phyloP scores from a whole-genome alignment of 2,329 filamentous ascomycete genomes.

The Cercospora sp. region DNA sequence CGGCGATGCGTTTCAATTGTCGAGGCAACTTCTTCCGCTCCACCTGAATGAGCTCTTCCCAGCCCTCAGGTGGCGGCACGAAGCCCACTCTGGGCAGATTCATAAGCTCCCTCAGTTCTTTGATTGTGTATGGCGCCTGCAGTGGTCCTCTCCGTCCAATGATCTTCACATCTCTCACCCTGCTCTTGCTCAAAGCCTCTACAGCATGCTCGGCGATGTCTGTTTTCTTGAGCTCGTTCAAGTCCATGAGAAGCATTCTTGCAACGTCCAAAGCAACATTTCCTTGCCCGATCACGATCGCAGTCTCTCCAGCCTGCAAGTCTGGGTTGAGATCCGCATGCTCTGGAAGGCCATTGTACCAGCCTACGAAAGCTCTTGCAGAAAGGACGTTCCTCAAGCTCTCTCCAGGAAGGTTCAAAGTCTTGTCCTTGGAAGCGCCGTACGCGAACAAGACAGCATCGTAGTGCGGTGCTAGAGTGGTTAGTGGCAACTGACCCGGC shows the following conservation, averaged over 20 bases:
- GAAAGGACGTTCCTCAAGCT: slow-evolving; percentile 76
- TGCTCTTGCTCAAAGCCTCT: slow-evolving; percentile 69
- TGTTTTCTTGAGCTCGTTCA: slow-evolving; percentile 73
- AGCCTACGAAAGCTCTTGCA: slow-evolving; percentile 90
- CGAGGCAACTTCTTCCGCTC: slow-evolving; percentile 69
- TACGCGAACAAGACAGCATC: slow-evolving; percentile 92
- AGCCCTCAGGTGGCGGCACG: slow-evolving; percentile 51
- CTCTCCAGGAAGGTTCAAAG: slow-evolving; percentile 78
- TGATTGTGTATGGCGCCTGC: slow-evolving; percentile 93
- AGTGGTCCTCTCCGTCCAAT: slow-evolving; percentile 80
- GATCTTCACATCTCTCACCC: slow-evolving; percentile 77
- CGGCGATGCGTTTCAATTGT: slow-evolving; percentile 73
- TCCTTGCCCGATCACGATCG: slow-evolving; percentile 87
- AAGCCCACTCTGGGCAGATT: slow-evolving; percentile 73
- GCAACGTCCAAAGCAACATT: slow-evolving; percentile 96
- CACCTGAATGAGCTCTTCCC: slow-evolving; percentile 46
- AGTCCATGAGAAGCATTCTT: slow-evolving; percentile 75
- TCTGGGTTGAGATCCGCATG: slow-evolving; percentile 72
- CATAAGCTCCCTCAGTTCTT: slow-evolving; percentile 86
- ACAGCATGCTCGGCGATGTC: slow-evolving; percentile 88
- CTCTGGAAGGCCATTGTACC: slow-evolving; percentile 96
- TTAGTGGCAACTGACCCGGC: slow-evolving; percentile 59
- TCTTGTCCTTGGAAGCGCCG: slow-evolving; percentile 80
- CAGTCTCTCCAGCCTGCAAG: slow-evolving; percentile 73
- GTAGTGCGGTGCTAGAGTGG: slow-evolving; percentile 75